Evolutionary conservation across 176 grass and related monocot species (phyloP), one percentile per base, ranked within the genome.

Genomic region (Elaeis guineensis): DNA sequence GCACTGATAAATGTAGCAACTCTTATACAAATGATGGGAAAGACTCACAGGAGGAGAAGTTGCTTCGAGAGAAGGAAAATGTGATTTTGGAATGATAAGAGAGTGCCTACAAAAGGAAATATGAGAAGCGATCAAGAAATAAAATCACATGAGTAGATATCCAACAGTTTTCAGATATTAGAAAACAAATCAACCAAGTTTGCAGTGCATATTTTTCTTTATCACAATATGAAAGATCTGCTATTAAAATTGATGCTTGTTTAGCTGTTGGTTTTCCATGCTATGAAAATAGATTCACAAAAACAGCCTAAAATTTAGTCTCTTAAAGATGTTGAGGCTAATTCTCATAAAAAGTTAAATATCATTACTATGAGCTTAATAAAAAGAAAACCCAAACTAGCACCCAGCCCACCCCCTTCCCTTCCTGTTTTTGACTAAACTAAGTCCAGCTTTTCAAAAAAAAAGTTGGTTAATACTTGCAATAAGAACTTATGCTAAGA

Each of bases 1-100:
- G 35, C 35, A 44, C 35, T 30, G 12, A 48, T 4, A 59, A 11
- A 5, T 44, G 32, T 28, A 20, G 17, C 4, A 55, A 71, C 35
- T 44, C 35, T 44, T 0, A 44, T 14, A 44, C 14, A 11, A 44
- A 44, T 11, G 52, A 51, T 56, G 70, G 32, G 22, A 6, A 25
- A 44, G 75, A 77, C 81, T 82, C 79, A 95, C 89, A 71, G 81
- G 24, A 65, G 85, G 76, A 60, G 89, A 78, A 67, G 89, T 95
- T 69, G 72, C 77, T 50, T 80, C 75, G 18, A 95, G 25, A 26
- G 85, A 82, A 61, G 78, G 75, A 65, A 76, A 85, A 77, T 95
- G 89, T 30, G 58, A 58, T 75, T 95, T 95, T 69, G 89, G 85
- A 85, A 95, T 85, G 71, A 95, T 72, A 44, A 89, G 78, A 24